Evolutionary conservation across 441 rosid species (phyloP), one percentile per base, ranked within the genome.

Genomic region (Corymbia citriodora): DNA sequence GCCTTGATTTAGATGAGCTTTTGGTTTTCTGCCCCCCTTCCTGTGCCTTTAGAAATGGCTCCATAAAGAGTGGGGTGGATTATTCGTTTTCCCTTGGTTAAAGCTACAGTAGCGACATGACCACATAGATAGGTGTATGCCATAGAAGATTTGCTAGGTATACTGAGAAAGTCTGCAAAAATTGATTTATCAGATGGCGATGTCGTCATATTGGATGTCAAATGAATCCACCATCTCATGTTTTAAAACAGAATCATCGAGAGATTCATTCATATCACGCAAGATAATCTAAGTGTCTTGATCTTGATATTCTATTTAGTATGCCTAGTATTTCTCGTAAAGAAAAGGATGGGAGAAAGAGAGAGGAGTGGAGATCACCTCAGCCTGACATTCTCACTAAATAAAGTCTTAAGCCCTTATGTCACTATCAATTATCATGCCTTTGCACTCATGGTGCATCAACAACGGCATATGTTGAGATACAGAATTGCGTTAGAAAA

Each of bases 371-470:
- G 13, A 70, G 79, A 17, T 33, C 2, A 12, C 49, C 7, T 2
- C 5, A 19, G 83, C 11, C 6, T 65, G 10, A 15, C 8, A 65
- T 15, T 65, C 74, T 65, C 8, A 15, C 40, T 40, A n/a, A 65
- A 14, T 65, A 15, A 65, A 16, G 36, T 65, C 36, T 65, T 15
- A 0, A 65, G 74, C 19, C 36, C 0, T 2, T 0, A 65, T 0
- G 25, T 33, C 29, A 72, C 19, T 36, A 23, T 74, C 50, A 40
- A 74, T 74, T 40, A 29, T 40, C 16, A 19, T 19, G 27, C 50
- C 0, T 21, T 5, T 10, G 7, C 11, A 6, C 7, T 27, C n/a
- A 3, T 6, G 13, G 14, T 23, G 63, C 63, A 27, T 12, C 15
- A 2, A 9, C 50, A 40, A 74, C 1, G 27, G 17, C 50, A 11